phyloP scores from a whole-genome alignment of 768 basidiomycete species.

The Rhodosporidiobolus sp. region DNA sequence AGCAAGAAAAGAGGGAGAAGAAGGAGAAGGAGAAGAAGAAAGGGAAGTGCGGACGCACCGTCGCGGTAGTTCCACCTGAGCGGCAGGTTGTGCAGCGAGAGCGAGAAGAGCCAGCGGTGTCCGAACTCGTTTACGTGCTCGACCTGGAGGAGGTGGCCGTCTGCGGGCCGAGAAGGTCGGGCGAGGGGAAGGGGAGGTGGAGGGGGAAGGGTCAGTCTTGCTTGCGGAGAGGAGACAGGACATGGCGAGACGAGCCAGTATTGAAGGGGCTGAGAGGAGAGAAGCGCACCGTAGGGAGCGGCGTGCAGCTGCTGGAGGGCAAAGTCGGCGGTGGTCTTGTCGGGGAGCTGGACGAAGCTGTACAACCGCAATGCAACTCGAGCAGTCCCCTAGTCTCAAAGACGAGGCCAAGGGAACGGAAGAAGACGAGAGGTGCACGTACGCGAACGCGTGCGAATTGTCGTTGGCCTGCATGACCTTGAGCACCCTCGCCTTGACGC shows the following conservation, averaged over 20 bases:
- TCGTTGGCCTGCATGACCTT: conserved; percentile 20
- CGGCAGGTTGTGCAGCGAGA: conserved; percentile 19
- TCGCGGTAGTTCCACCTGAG: conserved; percentile 15
- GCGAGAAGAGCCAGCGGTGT: conserved; percentile 27
- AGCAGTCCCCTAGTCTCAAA: neutral
- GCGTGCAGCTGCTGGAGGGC: conserved; percentile 20
- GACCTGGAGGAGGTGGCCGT: conserved; percentile 28
- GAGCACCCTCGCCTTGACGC: conserved; percentile 24
- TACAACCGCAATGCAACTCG: neutral
- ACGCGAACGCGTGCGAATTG: conserved; percentile 19
- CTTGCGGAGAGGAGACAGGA: no score
- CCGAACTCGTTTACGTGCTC: conserved; percentile 31
- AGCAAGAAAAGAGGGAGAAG: no score
- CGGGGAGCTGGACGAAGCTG: conserved; percentile 29
- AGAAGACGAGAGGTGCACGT: neutral
- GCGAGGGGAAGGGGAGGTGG: no score
- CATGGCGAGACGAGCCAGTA: no score
- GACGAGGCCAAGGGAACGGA: no score
- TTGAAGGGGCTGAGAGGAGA: no score
- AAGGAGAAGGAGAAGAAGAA: neutral
- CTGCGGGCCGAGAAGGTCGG: neutral
- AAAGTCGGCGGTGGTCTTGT: conserved; percentile 20
- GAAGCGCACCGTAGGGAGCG: neutral
- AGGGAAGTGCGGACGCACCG: conserved; percentile 4
- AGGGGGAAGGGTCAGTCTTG: neutral